Base-by-base conservation (phyloP, 164 flowering plant genomes). In the Tinospora cordifolia region DNA sequence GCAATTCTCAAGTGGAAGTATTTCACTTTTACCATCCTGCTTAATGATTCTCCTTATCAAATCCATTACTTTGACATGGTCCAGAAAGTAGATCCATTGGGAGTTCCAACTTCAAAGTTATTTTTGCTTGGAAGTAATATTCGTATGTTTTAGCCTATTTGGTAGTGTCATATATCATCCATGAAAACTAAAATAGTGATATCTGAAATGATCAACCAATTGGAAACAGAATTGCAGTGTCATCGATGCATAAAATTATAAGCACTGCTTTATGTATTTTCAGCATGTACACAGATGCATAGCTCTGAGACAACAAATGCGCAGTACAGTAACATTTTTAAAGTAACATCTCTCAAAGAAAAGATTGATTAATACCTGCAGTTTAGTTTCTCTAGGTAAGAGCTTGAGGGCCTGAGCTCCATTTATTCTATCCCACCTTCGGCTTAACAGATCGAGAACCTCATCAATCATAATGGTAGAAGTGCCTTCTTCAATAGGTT, bases 361-460 rank as follows among this genome's bases (percentile, higher is more conserved):
- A 47, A 14, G 25, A 46, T 47, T 17, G 26, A 65, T 68, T 21
- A 13, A 71, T 86, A 95, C 99, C 99, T 91, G 92, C 62, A 95
- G 82, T 70, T 88, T 95, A 46, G 99, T 91, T 72, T 91, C 93
- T 73, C 81, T 89, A 0, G 98, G 99, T 72, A 95, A 85, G 67
- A 92, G 88, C 71, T 83, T 90, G 64, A 95, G 88, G 57, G 99
- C 98, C 77, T 92, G 98, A 38, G 98, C 96, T 71, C 99, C 99
- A 87, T 95, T 88, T 66, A 92, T 84, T 76, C 96, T 79, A 64
- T 92, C 91, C 99, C 99, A 92, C 78, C 91, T 86, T 75, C 70
- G 80, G 80, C 96, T 79, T 79, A 95, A 83, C 67, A 95, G 77
- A 83, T 92, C 90, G 75, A 91, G 84, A 68, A 87, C 92, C 84